Base-by-base conservation (phyloP, 2,329 filamentous ascomycete species). In the Raffaelea albimanens region DNA sequence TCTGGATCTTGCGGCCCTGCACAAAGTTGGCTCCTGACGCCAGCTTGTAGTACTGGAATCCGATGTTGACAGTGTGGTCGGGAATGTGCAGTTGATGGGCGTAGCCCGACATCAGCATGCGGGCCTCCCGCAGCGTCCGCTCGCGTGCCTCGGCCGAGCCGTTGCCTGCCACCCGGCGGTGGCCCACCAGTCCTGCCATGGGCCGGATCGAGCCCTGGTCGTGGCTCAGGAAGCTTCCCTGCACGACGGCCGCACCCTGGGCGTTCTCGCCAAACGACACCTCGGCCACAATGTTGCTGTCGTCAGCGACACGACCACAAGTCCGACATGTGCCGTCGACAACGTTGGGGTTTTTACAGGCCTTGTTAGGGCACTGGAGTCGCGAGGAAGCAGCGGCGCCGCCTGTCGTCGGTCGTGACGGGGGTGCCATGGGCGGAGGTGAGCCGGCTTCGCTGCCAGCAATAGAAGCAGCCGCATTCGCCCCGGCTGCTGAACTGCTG, bases 211-310 rank as follows among this genome's bases (percentile, higher is more conserved):
- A 82, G 21, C 86, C 87, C 60, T 96, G 88, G 62, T 90, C 87
- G 50, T 88, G 86, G 46, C 82, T 84, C 51, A 98, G 81, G 60
- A 84, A 94, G 53, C 83, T 90, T 62, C 93, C 93, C 63, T 96
- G 88, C 18, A 96, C 88, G 44, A 94, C 78, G 45, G 91, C 90
- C 43, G 87, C 88, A 58, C 93, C 93, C 31, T 80, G 82, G 0
- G 87, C 80, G 23, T 81, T 85, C 69, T 98, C 91, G 54, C 89
- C 89, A 60, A 97, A 98, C 20, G 83, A 83, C 52, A 97, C 80
- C 63, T 98, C 93, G 43, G 88, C 80, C 50, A 96, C 90, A 53
- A 97, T 95, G 59, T 94, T 89, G 61, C 81, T 83, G 60, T 94
- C 85, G 56, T 86, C 83, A 48, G 91, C 79, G 55, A 95, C 80